Percentiles rank a stretch among this genome's conserved stretches.
These are phyloP conservation scores for Diversispora eburnea DNA, from an alignment of 192 early-diverging fungal genomes.

Conservation along the genomic window DNA sequence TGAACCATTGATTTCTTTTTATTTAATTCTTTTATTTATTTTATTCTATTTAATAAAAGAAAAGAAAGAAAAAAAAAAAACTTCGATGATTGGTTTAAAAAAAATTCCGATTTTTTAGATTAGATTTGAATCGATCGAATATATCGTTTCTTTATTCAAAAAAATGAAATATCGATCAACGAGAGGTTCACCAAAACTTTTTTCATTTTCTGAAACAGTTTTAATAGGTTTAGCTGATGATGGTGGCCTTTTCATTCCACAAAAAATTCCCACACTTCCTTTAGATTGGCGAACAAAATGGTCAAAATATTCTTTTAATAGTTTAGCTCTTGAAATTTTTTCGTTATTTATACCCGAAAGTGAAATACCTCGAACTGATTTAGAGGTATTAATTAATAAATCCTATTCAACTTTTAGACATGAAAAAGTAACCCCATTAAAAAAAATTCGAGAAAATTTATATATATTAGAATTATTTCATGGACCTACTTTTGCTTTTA, in stretches of 20 bases:
- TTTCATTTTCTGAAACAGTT: slow-evolving; percentile 88
- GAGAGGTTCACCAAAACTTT: slow-evolving; percentile 63
- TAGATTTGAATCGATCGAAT: too few relatives aligned
- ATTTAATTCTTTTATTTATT: too few relatives aligned
- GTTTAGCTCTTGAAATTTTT: slow-evolving; percentile 84
- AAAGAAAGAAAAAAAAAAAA: too few relatives aligned
- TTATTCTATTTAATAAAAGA: too few relatives aligned
- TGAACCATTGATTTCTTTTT: background rate
- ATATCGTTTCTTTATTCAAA: background rate
- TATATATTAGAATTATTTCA: slow-evolving; percentile 92
- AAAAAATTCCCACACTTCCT: slow-evolving; percentile 71
- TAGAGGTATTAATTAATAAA: slow-evolving; percentile 60
- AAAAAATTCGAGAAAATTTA: slow-evolving; percentile 57
- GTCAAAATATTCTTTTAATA: slow-evolving; percentile 67
- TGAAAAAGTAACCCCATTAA: slow-evolving; percentile 73
- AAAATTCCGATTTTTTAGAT: too few relatives aligned
- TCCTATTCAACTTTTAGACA: slow-evolving; percentile 80
- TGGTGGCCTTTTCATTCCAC: slow-evolving; percentile 93
- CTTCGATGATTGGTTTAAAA: too few relatives aligned
- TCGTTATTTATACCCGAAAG: slow-evolving; percentile 73
- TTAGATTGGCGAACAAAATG: slow-evolving; percentile 68
- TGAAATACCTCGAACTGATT: slow-evolving; percentile 75
- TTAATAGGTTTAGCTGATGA: slow-evolving; percentile 87
- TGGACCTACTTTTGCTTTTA: slow-evolving; percentile 97
- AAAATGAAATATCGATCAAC: slow-evolving; percentile 92